Conservation (phyloP, 768 basidiomycete genomes). For the Arthromyces matolae region DNA sequence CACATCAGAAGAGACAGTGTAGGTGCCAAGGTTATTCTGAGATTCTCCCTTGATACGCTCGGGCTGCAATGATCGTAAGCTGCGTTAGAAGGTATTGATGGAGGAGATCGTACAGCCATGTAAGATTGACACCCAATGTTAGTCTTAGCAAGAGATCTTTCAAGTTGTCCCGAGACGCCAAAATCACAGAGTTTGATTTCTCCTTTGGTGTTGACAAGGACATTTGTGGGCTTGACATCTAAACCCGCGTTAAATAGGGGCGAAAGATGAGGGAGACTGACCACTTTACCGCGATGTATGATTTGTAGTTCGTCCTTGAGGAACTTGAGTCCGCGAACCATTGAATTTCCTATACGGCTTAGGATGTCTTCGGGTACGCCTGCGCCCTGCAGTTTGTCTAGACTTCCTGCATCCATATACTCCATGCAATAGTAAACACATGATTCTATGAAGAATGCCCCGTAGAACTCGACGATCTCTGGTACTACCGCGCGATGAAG, state of each 20-base stretch:
- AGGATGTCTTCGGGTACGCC: constrained; percentile 79
- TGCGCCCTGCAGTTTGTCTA: constrained; percentile 71
- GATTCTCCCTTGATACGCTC: constrained; percentile 97
- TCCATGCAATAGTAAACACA: constrained; percentile 99
- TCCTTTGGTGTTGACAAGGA: constrained; percentile 85
- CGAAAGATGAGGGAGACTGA: neutral
- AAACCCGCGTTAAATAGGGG: constrained; percentile 6
- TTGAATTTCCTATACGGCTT: constrained; percentile 71
- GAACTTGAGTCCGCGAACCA: constrained; percentile 90
- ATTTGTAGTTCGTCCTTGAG: constrained; percentile 92
- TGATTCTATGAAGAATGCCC: constrained; percentile 99
- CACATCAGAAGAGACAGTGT: constrained; percentile 95
- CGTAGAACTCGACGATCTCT: constrained; percentile 97
- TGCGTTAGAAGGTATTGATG: neutral
- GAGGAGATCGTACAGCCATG: constrained; percentile 76
- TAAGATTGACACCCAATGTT: constrained; percentile 99
- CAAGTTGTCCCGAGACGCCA: constrained; percentile 97
- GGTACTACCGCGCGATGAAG: constrained; percentile 90
- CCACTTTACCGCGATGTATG: constrained; percentile 49
- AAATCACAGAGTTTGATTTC: constrained; percentile 96
- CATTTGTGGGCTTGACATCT: constrained; percentile 95
- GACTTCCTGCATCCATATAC: constrained; percentile 97
- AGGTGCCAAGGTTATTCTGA: constrained; percentile 78
- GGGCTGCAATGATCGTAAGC: constrained; percentile 47
- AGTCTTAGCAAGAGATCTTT: constrained; percentile 94